Percentiles rank a stretch among this genome's conserved stretches.
Evolutionary conservation across 768 basidiomycete species (phyloP).

Genomic region (Mycena rebaudengoi): DNA sequence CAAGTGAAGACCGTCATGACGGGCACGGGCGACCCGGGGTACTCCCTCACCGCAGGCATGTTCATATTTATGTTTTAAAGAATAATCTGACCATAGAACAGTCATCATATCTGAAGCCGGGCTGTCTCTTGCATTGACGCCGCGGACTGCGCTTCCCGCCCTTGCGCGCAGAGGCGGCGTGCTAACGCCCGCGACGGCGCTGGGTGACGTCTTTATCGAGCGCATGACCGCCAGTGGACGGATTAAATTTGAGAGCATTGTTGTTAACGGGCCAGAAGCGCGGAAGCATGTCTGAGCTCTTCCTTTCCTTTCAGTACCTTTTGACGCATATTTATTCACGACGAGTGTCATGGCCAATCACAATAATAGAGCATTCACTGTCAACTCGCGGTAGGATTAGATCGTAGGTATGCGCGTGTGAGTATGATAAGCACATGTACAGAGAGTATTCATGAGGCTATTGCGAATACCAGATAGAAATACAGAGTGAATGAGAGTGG

Average conservation of each 20-base stretch:
- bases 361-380: no score
- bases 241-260: slow-evolving; percentile 64
- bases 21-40: slow-evolving; percentile 83
- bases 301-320: no score
- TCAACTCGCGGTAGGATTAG: no score
- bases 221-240: slow-evolving; percentile 67
- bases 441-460: no score
- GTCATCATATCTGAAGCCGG: slow-evolving; percentile 86
- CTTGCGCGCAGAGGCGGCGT: slow-evolving; percentile 76
- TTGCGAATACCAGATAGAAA: background rate
- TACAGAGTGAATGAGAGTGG: slow-evolving; percentile 17
- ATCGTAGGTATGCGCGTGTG: background rate
- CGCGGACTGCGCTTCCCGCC: slow-evolving; percentile 60
- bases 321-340: no score
- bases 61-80: background rate
- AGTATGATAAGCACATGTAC: no score
- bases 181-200: slow-evolving; percentile 83
- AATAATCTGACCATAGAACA: slow-evolving; percentile 33
- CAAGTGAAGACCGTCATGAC: slow-evolving; percentile 68
- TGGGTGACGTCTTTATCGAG: slow-evolving; percentile 79
- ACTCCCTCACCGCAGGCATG: slow-evolving; percentile 64
- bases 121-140: slow-evolving; percentile 68
- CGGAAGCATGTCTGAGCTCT: slow-evolving; percentile 31
- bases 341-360: no score
- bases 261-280: slow-evolving; percentile 42